Evolutionary conservation across 768 basidiomycete genomes (phyloP), one percentile per base, ranked within the genome.

Genomic region (Russula sp.): DNA sequence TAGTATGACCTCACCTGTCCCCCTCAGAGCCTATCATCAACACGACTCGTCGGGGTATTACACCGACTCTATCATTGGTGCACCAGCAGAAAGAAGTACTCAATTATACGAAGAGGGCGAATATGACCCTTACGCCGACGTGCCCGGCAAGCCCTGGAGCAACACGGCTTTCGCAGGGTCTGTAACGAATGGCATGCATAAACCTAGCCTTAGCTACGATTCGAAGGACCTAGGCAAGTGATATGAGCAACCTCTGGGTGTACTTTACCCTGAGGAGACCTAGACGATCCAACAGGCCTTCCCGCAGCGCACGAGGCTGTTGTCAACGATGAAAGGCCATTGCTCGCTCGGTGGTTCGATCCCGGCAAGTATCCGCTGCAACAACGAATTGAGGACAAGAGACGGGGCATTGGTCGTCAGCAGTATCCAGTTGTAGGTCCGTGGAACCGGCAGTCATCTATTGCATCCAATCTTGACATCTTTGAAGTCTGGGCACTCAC

Each of bases 301-400:
- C 32, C 36, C 22, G n/a, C 51, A 6, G 9, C 20, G 9, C 22
- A 22, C 9, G 50, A 42, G 10, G 10, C 45, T 36, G 7, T 22
- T 41, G 10, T 7, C 8, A 20, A 16, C 13, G 52, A 55, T 32
- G 7, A 55, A 38, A 48, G 32, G 20, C 52, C 62, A 11, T 29
- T 58, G 5, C 49, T 67, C 1, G 29, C 34, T 46, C 64, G 64
- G 3, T 62, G 54, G 57, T 22, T 59, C 2, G 39, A 64, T 32
- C 42, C 29, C 5, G 67, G 65, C 7, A 65, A 59, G 60, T 85
- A 86, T 60, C 87, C 88, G 5, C 43, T 88, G 35, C 83, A 89
- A 63, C 88, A 95, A 69, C 82, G 87, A 52, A 93, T 97, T 69
- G 88, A 94, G 69, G 80, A 90, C 69, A 96, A 96, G 78, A 88